These are phyloP conservation scores for Sporothrix euskadiensis DNA, from an alignment of 2,329 filamentous ascomycete species.

Conservation along the genomic window DNA sequence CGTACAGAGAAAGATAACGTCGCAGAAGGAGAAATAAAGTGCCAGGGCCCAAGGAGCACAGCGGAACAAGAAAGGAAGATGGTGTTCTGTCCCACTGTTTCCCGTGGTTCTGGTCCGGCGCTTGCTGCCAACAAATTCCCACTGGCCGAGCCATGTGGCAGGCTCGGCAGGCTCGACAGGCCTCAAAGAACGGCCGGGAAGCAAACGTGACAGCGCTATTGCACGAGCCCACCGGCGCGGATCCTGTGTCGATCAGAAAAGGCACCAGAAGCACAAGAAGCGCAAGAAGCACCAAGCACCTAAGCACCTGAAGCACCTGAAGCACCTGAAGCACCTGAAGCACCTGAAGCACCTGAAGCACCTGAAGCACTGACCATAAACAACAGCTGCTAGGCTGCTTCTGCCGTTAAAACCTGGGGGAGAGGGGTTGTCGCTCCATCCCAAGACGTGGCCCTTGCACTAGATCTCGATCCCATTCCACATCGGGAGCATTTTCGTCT, in stretches of 20 bases:
- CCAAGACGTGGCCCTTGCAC: neutral
- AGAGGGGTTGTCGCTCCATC: neutral
- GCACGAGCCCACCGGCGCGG: neutral
- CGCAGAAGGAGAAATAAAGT: no score
- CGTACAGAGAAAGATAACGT: no score
- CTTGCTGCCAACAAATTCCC: neutral
- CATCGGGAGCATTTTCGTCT: neutral
- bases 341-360: neutral
- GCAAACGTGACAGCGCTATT: neutral
- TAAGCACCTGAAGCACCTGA: neutral
- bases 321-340: neutral
- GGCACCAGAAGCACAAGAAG: neutral
- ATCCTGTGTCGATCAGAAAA: neutral
- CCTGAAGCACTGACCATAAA: no score
- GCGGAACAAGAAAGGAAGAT: neutral
- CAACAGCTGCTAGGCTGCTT: no score
- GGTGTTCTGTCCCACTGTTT: neutral
- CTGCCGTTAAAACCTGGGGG: no score
- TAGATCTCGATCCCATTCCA: slow-evolving; percentile 11
- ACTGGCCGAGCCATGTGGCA: neutral
- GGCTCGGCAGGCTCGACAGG: neutral
- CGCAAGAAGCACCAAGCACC: neutral
- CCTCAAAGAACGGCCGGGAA: neutral
- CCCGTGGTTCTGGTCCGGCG: neutral
- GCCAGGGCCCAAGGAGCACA: no score